Evolutionary conservation across 495 filamentous ascomycete genomes (phyloP), one percentile per base, ranked within the genome.

Genomic region (Aspergillus ostianus): DNA sequence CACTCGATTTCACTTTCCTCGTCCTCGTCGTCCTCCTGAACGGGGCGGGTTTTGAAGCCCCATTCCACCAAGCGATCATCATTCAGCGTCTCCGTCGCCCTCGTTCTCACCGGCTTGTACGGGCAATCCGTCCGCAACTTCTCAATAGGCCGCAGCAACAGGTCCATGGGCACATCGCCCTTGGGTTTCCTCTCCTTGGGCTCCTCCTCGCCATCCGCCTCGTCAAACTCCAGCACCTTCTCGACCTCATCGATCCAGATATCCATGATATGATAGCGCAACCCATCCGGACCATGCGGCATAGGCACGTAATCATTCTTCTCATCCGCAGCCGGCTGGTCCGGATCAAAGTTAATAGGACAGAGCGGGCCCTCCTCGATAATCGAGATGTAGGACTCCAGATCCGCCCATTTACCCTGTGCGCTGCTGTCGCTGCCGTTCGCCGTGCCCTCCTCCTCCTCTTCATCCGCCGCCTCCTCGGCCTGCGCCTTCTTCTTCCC

Each of bases 171-270:
- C 41, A 80, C 63, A 58, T 72, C 72, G 15, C 71, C 67, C 57
- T 67, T 69, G 32, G 74, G 73, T 57, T 71, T 78, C 65, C 53
- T 67, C 60, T 26, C 66, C 59, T 48, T 64, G 64, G 27, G 69
- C 52, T 77, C 57, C 17, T 41, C 45, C 12, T 55, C 59, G 18
- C 57, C 73, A 21, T 65, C 72, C 4, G 77, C 73, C 9, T 76
- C 73, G 18, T 75, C 80, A 59, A 87, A 74, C 62, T 85, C 71
- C 51, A 86, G 78, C 41, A 83, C 83, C 67, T 85, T 87, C 71
- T 91, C 90, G 59, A 89, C 71, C 77, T 94, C 91, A 71, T 96
- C 91, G 41, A 96, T 80, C 83, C 90, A 99, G 44, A 97, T 84
- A 80, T 99, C 94, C 59, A 93, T 68, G 20, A 97, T 80, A 73